phyloP scores from a whole-genome alignment of 2,329 filamentous ascomycete species.

The Amauroascus verrucosus region DNA sequence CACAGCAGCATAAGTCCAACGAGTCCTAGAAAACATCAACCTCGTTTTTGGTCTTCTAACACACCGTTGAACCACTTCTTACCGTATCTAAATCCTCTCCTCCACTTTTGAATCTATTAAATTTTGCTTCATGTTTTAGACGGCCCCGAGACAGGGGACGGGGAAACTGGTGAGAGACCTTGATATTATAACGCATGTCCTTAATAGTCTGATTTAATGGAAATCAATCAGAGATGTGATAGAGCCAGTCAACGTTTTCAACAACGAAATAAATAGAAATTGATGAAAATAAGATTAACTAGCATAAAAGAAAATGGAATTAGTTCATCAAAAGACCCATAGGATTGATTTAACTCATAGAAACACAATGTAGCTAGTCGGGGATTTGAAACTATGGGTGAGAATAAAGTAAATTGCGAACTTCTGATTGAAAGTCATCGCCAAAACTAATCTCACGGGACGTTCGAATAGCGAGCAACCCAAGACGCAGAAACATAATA shows the following conservation, averaged over 20 bases:
- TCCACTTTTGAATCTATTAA: not conserved
- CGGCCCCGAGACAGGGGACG: not conserved
- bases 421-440: too few species aligned
- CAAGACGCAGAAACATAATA: too few species aligned
- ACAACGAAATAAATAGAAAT: slow-evolving; percentile 22
- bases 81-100: not conserved
- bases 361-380: too few species aligned
- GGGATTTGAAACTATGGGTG: too few species aligned
- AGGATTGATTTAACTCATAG: not conserved
- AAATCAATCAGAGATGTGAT: not conserved
- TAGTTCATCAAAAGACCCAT: not conserved
- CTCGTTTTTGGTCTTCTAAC: too few species aligned
- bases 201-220: not conserved
- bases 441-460: too few species aligned
- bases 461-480: too few species aligned
- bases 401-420: too few species aligned
- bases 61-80: not conserved
- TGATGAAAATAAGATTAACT: not conserved
- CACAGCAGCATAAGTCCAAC: slow-evolving; percentile 24
- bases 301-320: not conserved
- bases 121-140: not conserved
- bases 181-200: not conserved
- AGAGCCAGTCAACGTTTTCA: slow-evolving; percentile 23
- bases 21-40: not conserved
- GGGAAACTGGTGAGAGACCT: not conserved